Evolutionary conservation across 1,284 basidiomycete genomes (phyloP).

Genomic region (Ustilago trichophora): DNA sequence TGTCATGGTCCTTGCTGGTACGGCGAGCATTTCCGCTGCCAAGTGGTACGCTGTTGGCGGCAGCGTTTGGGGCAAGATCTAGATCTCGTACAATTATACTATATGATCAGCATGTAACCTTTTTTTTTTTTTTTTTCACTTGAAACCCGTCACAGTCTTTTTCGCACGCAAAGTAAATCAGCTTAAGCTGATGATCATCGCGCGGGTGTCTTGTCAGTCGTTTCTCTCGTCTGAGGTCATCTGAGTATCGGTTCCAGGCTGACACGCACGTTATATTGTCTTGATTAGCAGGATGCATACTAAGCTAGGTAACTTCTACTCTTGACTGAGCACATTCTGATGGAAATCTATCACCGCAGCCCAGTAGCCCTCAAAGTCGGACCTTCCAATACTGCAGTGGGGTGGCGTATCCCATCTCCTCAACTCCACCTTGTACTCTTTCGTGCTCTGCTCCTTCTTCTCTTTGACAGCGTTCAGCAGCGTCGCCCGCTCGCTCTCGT

Average conservation of each 20-base stretch:
- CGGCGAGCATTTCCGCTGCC: constrained; percentile 9
- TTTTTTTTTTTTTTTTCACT: too few relatives aligned
- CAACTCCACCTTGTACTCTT: constrained; percentile 37
- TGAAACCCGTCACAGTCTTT: too few relatives aligned
- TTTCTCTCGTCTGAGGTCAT: too few relatives aligned
- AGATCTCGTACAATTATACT: background rate
- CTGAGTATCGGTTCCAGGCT: too few relatives aligned
- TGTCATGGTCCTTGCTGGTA: constrained; percentile 20
- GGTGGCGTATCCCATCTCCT: constrained; percentile 50
- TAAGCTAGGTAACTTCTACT: background rate
- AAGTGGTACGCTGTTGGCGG: constrained; percentile 32
- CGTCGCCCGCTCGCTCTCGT: constrained; percentile 8
- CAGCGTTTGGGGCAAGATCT: constrained; percentile 34
- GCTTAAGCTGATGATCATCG: too few relatives aligned
- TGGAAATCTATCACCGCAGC: constrained; percentile 40
- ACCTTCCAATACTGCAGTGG: constrained; percentile 54
- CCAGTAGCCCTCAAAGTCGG: constrained; percentile 58
- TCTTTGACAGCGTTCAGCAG: constrained; percentile 1
- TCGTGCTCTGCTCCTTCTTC: background rate
- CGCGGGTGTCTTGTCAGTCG: too few relatives aligned
- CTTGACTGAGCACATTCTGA: constrained; percentile 19
- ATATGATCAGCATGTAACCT: background rate
- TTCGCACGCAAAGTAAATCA: too few relatives aligned
- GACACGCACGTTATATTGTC: too few relatives aligned
- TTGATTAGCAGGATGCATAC: too few relatives aligned